Evolutionary conservation across 805 yeast species (phyloP), one percentile per base, ranked within the genome.

Genomic region (Teunomyces barrocoloradensis): DNA sequence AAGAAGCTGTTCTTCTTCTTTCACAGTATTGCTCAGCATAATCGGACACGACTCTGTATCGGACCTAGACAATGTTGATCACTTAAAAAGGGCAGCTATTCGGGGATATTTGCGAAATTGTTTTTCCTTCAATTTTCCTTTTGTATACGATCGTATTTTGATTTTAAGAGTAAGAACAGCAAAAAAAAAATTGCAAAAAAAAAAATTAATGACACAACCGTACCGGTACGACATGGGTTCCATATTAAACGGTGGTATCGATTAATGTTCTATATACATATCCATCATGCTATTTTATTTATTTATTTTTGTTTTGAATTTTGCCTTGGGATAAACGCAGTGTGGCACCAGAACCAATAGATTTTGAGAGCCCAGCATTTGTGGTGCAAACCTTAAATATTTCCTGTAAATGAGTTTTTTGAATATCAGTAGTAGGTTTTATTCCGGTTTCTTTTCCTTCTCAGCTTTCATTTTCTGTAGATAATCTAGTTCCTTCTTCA

Each of bases 401-500:
- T 32, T 32, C 17, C 34, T 25, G 27, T 25, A 25, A 25, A 9
- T 25, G 27, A 9, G 27, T 25, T 25, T 23, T 23, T 25, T 9
- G 20, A 18, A 25, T 25, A 9, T 25, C 27, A 9, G 4, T 4
- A 6, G 7, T 23, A 23, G 25, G 6, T 13, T 7, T 13, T 23
- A 20, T 37, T 37, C 29, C 6, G 40, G 29, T 7, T 25, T 49
- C 45, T 43, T 50, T 29, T 55, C 59, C 52, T 68, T 66, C 43
- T 58, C 56, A 46, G 66, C 54, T 53, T 64, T 63, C 45, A 69
- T 43, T 55, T 77, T 79, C 53, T 80, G 78, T 48, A 79, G 65
- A 51, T 75, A 82, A 47, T 83, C 82, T 42, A 89, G 58, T 65
- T 94, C 98, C 60, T 82, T 80, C 64, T 85, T 84, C 55, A 94